These are phyloP conservation scores for Sporothrix variecibatus DNA, from an alignment of 2,329 filamentous ascomycete species.

Conservation along the genomic window DNA sequence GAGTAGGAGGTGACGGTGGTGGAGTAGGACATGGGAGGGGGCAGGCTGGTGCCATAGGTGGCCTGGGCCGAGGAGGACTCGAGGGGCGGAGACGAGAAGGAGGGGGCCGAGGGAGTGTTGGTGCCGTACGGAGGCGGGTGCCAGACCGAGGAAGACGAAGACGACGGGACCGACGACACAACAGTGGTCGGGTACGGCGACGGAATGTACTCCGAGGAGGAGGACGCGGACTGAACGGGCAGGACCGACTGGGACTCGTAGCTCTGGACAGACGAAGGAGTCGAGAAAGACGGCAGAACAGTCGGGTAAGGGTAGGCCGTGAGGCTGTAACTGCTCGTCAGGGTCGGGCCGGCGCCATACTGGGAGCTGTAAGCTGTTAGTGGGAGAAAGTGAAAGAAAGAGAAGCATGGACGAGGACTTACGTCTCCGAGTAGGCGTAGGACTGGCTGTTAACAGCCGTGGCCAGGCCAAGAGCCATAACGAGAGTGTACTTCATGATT, in stretches of 20 bases:
- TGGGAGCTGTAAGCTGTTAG: background rate
- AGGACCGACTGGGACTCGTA: background rate
- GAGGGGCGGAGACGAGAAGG: background rate
- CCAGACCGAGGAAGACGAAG: background rate
- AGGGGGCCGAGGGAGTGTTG: background rate
- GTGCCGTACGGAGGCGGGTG: conserved; percentile 11
- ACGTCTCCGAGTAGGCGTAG: conserved; percentile 7
- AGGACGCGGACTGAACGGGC: background rate
- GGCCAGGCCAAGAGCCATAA: conserved; percentile 10
- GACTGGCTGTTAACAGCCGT: background rate
- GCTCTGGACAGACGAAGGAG: background rate
- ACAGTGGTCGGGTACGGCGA: background rate
- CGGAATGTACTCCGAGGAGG: background rate
- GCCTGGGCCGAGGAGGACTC: background rate
- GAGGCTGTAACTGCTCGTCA: conserved; percentile 6
- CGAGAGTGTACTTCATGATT: conserved; percentile 11
- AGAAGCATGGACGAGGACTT: background rate
- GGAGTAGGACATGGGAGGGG: background rate
- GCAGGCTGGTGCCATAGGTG: background rate
- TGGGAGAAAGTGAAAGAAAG: background rate
- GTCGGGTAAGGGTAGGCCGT: background rate
- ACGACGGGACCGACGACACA: background rate
- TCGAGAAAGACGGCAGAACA: background rate
- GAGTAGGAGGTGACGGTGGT: background rate
- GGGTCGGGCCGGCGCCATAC: background rate